phyloP scores from a whole-genome alignment of 31 red algal species.

The Pterothamnion heteromorphum region DNA sequence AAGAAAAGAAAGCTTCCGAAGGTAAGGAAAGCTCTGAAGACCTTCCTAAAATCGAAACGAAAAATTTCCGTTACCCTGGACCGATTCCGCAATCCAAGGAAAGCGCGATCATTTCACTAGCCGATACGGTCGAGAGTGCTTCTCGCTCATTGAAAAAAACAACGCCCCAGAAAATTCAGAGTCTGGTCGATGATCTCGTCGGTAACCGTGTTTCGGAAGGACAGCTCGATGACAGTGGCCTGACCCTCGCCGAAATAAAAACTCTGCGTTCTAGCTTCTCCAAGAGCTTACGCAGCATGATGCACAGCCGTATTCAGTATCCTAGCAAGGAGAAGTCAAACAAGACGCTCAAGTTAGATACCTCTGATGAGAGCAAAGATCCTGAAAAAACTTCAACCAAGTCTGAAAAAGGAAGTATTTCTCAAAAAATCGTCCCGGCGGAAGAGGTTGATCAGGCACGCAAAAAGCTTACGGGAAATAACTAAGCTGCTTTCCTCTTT shows the following conservation, averaged over 20 bases:
- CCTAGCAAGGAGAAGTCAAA: not conserved
- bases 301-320: constrained; percentile 43
- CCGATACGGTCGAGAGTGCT: constrained; percentile 24
- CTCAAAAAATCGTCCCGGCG: too few species aligned
- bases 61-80: constrained; percentile 39
- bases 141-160: not conserved
- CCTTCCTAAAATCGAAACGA: not conserved
- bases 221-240: not conserved
- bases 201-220: not conserved
- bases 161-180: not conserved
- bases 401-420: too few species aligned
- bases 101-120: constrained; percentile 1
- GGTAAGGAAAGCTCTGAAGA: not conserved
- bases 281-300: not conserved
- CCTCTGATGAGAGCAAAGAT: too few species aligned
- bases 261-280: not conserved
- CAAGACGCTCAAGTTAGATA: too few species aligned
- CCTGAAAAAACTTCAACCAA: too few species aligned
- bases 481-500: too few species aligned
- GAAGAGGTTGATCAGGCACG: too few species aligned
- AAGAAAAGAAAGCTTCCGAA: not conserved
- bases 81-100: not conserved
- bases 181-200: not conserved
- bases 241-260: not conserved
- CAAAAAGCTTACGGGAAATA: too few species aligned